A percentile compares a stretch with the other conserved stretches of the same genome.
Evolutionary conservation across 495 filamentous ascomycete genomes (phyloP).

Genomic region (Xylaria sp.): DNA sequence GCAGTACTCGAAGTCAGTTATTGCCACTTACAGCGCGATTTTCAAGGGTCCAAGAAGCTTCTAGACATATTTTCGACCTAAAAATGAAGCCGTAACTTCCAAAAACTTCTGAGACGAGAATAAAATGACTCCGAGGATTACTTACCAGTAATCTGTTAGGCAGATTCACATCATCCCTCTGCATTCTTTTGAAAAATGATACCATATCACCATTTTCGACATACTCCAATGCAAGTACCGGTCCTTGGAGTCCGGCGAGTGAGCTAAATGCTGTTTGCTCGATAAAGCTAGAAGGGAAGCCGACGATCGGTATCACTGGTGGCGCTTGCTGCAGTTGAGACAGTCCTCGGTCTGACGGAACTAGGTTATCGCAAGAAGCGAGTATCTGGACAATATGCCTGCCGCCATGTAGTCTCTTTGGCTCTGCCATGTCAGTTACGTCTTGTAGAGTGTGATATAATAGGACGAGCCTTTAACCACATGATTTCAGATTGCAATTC

Average conservation of each 20-base stretch:
- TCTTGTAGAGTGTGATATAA: neutral
- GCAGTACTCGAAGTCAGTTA: too few relatives aligned
- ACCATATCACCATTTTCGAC: constrained; percentile 9
- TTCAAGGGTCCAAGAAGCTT: too few relatives aligned
- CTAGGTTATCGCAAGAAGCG: neutral
- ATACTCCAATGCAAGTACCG: constrained; percentile 15
- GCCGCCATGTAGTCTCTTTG: constrained; percentile 2
- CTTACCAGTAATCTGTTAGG: constrained; percentile 9
- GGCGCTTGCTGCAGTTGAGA: neutral
- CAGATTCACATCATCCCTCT: constrained; percentile 3
- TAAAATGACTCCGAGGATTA: too few relatives aligned
- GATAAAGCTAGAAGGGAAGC: neutral
- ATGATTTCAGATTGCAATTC: constrained; percentile 6
- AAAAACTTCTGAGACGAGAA: too few relatives aligned
- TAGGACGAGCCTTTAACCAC: constrained; percentile 16
- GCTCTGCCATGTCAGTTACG: neutral
- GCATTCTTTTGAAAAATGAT: constrained; percentile 3
- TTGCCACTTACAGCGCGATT: too few relatives aligned
- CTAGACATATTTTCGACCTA: too few relatives aligned
- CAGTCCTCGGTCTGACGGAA: neutral
- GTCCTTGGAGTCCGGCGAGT: neutral
- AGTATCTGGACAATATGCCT: constrained; percentile 15
- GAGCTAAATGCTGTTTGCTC: constrained; percentile 5
- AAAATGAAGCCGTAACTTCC: too few relatives aligned
- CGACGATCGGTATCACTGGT: neutral